A percentile compares a stretch with the other conserved stretches of the same genome.
phyloP scores from a whole-genome alignment of 1,139 yeast genomes.

The Taiozyma sp. region DNA sequence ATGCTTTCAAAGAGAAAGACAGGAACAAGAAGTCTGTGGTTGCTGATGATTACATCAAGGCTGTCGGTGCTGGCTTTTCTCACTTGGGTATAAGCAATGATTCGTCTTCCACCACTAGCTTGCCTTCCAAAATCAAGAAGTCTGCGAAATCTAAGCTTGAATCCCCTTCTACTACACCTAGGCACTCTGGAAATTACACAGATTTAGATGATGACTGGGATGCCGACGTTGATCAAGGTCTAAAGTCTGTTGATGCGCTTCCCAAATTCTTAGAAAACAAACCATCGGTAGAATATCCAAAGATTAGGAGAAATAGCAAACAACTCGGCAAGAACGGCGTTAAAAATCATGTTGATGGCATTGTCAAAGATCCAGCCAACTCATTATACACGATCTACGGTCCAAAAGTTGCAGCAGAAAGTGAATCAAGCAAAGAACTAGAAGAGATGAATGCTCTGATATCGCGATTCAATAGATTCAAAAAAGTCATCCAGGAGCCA shows the following conservation, averaged over 20 bases:
- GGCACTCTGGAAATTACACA: slow-evolving; percentile 35
- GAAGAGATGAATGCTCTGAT: slow-evolving; percentile 56
- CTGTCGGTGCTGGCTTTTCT: slow-evolving; percentile 39
- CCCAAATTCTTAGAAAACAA: slow-evolving; percentile 30
- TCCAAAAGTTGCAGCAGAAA: slow-evolving; percentile 28
- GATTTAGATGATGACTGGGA: slow-evolving; percentile 94
- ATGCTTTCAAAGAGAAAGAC: slow-evolving; percentile 23
- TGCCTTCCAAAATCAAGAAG: slow-evolving; percentile 7
- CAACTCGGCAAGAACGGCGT: slow-evolving; percentile 20
- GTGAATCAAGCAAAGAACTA: slow-evolving; percentile 34
- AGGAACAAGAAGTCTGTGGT: slow-evolving; percentile 19
- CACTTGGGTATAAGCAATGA: slow-evolving; percentile 26
- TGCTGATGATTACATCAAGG: slow-evolving; percentile 29
- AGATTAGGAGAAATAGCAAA: slow-evolving; percentile 8
- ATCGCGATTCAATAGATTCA: slow-evolving; percentile 64
- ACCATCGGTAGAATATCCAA: slow-evolving; percentile 22
- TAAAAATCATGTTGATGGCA: slow-evolving; percentile 30
- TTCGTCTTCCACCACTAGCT: slow-evolving; percentile 12
- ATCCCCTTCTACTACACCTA: slow-evolving; percentile 16
- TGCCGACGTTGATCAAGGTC: slow-evolving; percentile 63
- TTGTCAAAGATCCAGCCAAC: slow-evolving; percentile 34
- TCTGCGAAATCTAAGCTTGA: slow-evolving; percentile 6
- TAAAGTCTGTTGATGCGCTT: slow-evolving; percentile 30
- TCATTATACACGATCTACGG: slow-evolving; percentile 31
- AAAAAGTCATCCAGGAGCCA: slow-evolving; percentile 53